Conservation (phyloP, 768 basidiomycete genomes). For the Lactarius quietus region DNA sequence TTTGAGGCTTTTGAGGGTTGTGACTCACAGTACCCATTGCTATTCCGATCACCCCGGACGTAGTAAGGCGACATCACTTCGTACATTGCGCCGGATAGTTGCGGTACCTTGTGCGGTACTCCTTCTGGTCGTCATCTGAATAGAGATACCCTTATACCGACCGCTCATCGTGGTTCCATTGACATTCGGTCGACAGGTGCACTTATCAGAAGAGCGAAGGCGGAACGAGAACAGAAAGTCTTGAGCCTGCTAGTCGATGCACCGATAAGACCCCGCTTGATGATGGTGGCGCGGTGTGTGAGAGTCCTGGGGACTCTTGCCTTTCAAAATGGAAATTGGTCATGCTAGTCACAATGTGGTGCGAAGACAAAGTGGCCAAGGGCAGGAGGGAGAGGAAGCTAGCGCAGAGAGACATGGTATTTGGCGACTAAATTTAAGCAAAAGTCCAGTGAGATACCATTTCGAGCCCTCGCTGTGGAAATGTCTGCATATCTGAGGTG, state of each 20-base stretch:
- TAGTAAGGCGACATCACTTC: too few species aligned
- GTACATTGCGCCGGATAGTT: too few species aligned
- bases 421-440: neutral
- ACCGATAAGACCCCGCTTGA: neutral
- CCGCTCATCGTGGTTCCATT: neutral
- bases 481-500: neutral
- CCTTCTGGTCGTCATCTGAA: neutral
- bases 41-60: too few species aligned
- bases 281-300: neutral
- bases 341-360: neutral
- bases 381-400: neutral
- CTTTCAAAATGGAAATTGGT: neutral
- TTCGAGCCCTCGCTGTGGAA: neutral
- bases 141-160: neutral
- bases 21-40: too few species aligned
- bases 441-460: neutral
- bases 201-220: neutral
- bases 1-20: too few species aligned
- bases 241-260: neutral
- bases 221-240: neutral
- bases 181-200: neutral
- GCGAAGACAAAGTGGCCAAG: neutral
- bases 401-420: neutral
- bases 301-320: neutral
- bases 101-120: neutral